Base-by-base conservation (phyloP, 1,284 basidiomycete genomes). In the Boletus subluridellus region DNA sequence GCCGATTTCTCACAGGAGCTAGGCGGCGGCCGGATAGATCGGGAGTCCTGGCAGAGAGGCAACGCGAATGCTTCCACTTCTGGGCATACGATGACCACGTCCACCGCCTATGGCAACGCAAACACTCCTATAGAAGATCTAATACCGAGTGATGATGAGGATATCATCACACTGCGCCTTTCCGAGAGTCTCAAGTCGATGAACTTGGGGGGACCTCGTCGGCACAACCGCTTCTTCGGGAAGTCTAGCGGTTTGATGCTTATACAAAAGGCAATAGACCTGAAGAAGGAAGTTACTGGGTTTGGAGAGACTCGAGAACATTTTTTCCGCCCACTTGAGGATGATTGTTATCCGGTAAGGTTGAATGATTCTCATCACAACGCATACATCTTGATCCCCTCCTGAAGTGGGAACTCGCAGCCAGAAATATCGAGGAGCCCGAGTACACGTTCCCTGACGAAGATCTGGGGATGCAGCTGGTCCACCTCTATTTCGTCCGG, bases 221-320 rank as follows among this genome's bases (percentile, higher is more conserved):
- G 63, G 4, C 69, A 77, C 3, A 73, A 76, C 38, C 77, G 86
- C 10, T 91, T 88, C 71, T 86, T 87, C 62, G 89, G 89, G 1
- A 87, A 89, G 66, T 86, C 86, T 1, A 90, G 87, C 53, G 83
- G 83, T 4, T 79, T 84, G 1, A 82, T 82, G 73, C 78, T 92
- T 11, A 74, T 92, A 48, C 82, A 82, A 45, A 79, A 82, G 2
- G 85, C 89, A 17, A 78, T 89, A 26, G 82, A 85, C 55, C 73
- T 90, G 21, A 90, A 88, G 68, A 80, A 82, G 42, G 82, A 85
- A 60, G 81, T 77, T 30, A 77, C 78, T 2, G 80, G 80, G 61
- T 49, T 66, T 54, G 60, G 69, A 5, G 55, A 57, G 12, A 3
- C n/a, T 21, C 46, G 28, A 56, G 32, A 47, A 0, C 46, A 15